Percentiles rank a stretch among this genome's conserved stretches.
phyloP scores from a whole-genome alignment of 2,329 filamentous ascomycete genomes.

The Volutella citrinella region DNA sequence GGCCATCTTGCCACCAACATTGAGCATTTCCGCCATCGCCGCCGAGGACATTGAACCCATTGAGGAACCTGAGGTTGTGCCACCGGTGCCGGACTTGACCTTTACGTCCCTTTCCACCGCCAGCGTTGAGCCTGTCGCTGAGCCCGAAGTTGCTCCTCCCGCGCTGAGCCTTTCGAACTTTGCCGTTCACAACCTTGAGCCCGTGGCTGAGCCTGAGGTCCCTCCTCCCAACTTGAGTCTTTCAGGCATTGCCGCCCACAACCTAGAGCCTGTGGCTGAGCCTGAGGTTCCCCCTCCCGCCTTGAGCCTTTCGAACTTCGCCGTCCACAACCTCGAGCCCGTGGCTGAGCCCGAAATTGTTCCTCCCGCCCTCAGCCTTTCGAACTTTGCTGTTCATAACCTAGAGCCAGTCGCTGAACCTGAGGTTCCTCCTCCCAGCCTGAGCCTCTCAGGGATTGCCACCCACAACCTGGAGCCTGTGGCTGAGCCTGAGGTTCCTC shows the following conservation, averaged over 20 bases:
- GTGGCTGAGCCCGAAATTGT: constrained; percentile 23
- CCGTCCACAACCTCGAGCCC: constrained; percentile 26
- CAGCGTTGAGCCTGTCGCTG: constrained; percentile 38
- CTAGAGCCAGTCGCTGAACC: constrained; percentile 25
- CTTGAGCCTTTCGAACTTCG: constrained; percentile 24
- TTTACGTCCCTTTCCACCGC: constrained; percentile 34
- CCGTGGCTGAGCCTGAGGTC: constrained; percentile 25
- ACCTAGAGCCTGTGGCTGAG: constrained; percentile 27
- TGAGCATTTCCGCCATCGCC: constrained; percentile 45
- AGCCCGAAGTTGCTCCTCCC: constrained; percentile 32
- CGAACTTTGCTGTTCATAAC: constrained; percentile 22
- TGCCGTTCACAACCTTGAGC: constrained; percentile 31
- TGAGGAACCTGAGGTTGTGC: constrained; percentile 31
- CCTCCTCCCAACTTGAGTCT: constrained; percentile 25
- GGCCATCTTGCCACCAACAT: constrained; percentile 30
- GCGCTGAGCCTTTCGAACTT: constrained; percentile 38
- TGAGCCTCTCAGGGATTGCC: constrained; percentile 39
- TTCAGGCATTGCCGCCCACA: constrained; percentile 23
- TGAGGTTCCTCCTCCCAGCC: too few relatives aligned
- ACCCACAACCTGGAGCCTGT: constrained; percentile 30
- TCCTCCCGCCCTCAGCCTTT: constrained; percentile 24
- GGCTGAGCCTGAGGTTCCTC: constrained; percentile 24
- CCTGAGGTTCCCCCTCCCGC: constrained; percentile 19
- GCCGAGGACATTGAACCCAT: constrained; percentile 43
- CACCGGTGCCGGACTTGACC: constrained; percentile 31